Conservation (phyloP, 805 yeast species). For the Torulaspora franciscae region DNA sequence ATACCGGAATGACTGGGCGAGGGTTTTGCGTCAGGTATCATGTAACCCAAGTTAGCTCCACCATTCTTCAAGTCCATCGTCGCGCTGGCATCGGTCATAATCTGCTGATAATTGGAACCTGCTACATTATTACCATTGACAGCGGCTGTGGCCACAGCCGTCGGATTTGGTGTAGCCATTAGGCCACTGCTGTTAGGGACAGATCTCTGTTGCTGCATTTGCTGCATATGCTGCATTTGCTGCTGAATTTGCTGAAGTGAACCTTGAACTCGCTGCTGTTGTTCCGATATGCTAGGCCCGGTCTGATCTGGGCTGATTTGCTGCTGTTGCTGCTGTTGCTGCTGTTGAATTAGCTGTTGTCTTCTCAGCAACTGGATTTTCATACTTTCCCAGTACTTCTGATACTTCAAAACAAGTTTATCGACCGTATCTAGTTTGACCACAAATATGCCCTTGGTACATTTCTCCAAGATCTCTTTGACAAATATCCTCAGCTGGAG, state of each 20-base stretch:
- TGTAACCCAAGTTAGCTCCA: conserved; percentile 19
- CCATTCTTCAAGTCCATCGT: conserved; percentile 7
- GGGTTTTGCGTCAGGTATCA: conserved; percentile 20
- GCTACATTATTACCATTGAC: conserved; percentile 5
- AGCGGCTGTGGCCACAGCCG: conserved; percentile 11
- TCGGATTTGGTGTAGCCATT: conserved; percentile 10
- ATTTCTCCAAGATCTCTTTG: conserved; percentile 65
- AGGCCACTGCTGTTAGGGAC: conserved; percentile 3
- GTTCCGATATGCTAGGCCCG: conserved; percentile 18
- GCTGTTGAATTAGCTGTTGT: conserved; percentile 38
- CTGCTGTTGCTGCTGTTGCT: conserved; percentile 31
- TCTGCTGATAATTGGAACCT: conserved; percentile 7
- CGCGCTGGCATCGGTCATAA: conserved; percentile 6
- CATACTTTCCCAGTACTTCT: conserved; percentile 69
- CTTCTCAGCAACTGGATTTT: conserved; percentile 50
- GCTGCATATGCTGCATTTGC: conserved; percentile 30
- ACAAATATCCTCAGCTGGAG: conserved; percentile 77
- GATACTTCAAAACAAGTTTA: conserved; percentile 66
- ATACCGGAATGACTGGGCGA: conserved; percentile 14
- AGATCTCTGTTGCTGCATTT: conserved; percentile 15
- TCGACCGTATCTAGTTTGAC: conserved; percentile 71
- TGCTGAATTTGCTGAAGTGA: conserved; percentile 29
- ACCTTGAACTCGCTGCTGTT: conserved; percentile 27
- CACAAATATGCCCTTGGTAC: conserved; percentile 58
- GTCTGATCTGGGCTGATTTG: conserved; percentile 11